These are phyloP conservation scores for Paraurostyla sp. DNA, from an alignment of 73 alveolate species.

Conservation along the genomic window DNA sequence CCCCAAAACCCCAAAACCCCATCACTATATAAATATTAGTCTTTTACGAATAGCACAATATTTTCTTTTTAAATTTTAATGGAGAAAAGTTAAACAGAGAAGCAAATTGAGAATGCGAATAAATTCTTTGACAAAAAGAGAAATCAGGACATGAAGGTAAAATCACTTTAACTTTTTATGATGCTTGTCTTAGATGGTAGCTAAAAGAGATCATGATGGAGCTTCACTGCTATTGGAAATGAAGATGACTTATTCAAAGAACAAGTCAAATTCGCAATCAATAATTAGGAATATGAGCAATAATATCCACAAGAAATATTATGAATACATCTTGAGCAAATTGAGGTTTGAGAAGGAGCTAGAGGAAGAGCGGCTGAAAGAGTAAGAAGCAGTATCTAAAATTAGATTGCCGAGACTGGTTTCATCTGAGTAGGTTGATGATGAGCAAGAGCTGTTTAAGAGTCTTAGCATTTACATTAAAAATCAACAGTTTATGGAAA, in stretches of 20 bases:
- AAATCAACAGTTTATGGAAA: constrained; percentile 22
- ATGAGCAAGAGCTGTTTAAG: constrained; percentile 16
- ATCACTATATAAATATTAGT: too few relatives aligned
- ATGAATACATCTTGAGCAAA: constrained; percentile 11
- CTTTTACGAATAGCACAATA: too few relatives aligned
- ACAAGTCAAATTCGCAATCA: neutral
- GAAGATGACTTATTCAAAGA: neutral
- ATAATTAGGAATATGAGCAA: constrained; percentile 21
- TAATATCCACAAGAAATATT: constrained; percentile 17
- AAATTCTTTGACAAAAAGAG: constrained; percentile 31
- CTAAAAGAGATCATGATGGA: constrained; percentile 17
- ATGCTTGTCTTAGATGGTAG: neutral
- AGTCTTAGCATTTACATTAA: neutral
- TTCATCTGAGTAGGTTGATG: neutral
- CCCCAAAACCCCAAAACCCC: too few relatives aligned
- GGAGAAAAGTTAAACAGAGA: too few relatives aligned
- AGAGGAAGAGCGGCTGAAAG: neutral
- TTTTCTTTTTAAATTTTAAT: too few relatives aligned
- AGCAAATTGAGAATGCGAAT: too few relatives aligned
- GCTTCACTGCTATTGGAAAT: neutral
- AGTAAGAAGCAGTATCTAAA: neutral
- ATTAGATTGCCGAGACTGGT: neutral
- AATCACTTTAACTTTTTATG: neutral
- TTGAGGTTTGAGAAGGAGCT: neutral
- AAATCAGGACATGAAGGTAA: constrained; percentile 13